Evolutionary conservation across 2,329 filamentous ascomycete species (phyloP).

Genomic region (Fusarium goolgardi): DNA sequence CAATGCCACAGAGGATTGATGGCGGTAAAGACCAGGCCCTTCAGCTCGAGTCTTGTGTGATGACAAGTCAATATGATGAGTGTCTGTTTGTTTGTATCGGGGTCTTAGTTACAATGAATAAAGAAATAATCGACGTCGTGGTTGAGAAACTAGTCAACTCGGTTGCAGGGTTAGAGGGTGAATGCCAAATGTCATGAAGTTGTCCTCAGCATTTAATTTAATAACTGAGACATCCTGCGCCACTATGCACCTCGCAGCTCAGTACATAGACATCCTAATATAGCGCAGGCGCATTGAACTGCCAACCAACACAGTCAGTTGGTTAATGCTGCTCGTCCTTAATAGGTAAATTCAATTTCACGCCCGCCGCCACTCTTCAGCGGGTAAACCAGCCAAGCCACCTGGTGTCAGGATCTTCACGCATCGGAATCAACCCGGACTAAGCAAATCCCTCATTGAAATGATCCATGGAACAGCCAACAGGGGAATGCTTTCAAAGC

Average conservation of each 20-base stretch:
- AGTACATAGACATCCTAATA: background rate
- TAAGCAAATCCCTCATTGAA: background rate
- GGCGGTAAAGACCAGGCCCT: background rate
- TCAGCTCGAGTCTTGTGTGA: background rate
- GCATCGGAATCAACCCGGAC: background rate
- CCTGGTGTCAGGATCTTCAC: conserved; percentile 8
- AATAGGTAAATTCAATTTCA: background rate
- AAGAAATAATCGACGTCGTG: background rate
- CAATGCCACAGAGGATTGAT: background rate
- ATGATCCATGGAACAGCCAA: background rate
- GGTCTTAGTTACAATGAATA: background rate
- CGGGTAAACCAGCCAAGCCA: conserved; percentile 9
- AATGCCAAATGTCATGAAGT: background rate
- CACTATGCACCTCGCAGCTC: background rate
- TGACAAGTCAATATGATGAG: background rate
- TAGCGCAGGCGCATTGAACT: background rate
- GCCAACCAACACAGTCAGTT: background rate
- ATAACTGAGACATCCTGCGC: background rate
- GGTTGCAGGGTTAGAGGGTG: background rate
- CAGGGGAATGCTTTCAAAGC: background rate
- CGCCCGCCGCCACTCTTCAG: conserved; percentile 5
- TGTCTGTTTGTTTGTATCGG: background rate
- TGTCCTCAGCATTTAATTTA: background rate
- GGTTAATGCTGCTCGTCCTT: background rate
- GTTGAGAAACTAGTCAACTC: background rate